Conservation (phyloP, 2,329 filamentous ascomycete species). For the Setomelanomma holmii region DNA sequence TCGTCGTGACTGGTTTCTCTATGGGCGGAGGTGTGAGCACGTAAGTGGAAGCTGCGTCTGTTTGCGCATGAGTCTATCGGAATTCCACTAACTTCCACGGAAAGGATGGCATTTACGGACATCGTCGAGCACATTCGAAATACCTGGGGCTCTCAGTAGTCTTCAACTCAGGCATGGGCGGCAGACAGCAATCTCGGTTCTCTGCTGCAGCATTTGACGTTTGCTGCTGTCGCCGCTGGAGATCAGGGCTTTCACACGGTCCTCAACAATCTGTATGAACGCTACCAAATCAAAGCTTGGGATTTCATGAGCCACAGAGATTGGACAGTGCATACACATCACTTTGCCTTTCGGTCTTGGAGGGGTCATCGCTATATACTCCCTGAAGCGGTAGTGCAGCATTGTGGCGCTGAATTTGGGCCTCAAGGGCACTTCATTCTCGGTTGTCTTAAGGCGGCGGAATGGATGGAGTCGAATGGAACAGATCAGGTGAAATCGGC, state of each 20-base stretch:
- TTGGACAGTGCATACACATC: constrained; percentile 6
- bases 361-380: constrained; percentile 18
- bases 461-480: constrained; percentile 14
- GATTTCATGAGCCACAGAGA: constrained; percentile 13
- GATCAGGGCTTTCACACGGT: constrained; percentile 16
- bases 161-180: constrained; percentile 7
- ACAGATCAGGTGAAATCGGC: constrained; percentile 13
- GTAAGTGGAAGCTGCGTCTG: constrained; percentile 1
- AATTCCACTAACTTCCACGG: background rate
- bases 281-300: constrained; percentile 16
- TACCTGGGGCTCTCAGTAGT: constrained; percentile 11
- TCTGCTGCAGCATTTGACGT: constrained; percentile 16
- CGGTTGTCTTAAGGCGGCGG: constrained; percentile 12
- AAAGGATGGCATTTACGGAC: constrained; percentile 18
- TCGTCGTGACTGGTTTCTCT: constrained; percentile 14
- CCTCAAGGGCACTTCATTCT: constrained; percentile 1
- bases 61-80: background rate
- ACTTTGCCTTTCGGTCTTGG: constrained; percentile 14
- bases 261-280: constrained; percentile 16
- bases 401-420: constrained; percentile 7
- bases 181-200: constrained; percentile 1
- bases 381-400: constrained; percentile 12
- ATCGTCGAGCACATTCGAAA: constrained; percentile 12
- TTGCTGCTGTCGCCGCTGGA: constrained; percentile 13
- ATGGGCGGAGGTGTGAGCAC: constrained; percentile 18